Conservation (phyloP, 306 rosid species). For the Dryas octopetala region DNA sequence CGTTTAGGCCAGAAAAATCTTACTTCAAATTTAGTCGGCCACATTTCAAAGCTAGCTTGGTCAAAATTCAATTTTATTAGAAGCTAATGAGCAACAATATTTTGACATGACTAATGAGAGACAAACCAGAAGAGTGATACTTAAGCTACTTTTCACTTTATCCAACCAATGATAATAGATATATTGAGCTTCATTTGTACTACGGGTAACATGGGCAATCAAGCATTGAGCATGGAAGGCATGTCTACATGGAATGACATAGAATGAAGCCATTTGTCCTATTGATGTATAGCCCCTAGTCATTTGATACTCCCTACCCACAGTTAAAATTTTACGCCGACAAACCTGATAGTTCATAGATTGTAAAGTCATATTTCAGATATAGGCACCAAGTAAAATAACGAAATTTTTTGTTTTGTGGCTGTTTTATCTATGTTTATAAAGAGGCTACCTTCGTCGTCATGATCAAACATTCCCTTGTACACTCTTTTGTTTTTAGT, state of each 20-base stretch:
- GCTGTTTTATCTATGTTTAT: too few species aligned
- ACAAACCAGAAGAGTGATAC: background rate
- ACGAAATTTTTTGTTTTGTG: too few species aligned
- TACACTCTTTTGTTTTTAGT: too few species aligned
- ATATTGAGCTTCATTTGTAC: slow-evolving; percentile 59
- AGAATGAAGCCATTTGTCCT: slow-evolving; percentile 91
- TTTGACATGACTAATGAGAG: background rate
- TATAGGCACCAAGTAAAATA: too few species aligned
- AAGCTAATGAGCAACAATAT: background rate
- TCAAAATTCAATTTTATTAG: too few species aligned
- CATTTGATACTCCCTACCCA: slow-evolving; percentile 69
- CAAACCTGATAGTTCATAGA: slow-evolving; percentile 50
- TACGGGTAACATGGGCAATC: slow-evolving; percentile 91
- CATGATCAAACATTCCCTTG: too few species aligned
- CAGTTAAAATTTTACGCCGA: slow-evolving; percentile 66
- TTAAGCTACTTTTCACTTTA: background rate
- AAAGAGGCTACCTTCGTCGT: too few species aligned
- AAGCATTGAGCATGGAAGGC: slow-evolving; percentile 89
- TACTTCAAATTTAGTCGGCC: too few species aligned
- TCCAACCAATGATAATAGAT: background rate
- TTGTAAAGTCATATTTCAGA: too few species aligned
- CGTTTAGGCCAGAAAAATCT: background rate
- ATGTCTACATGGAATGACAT: slow-evolving; percentile 92
- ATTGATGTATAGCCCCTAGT: slow-evolving; percentile 69
- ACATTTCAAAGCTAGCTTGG: too few species aligned